Base-by-base conservation (phyloP, 192 early-diverging fungal genomes). In the Backusella parvicylindrica region DNA sequence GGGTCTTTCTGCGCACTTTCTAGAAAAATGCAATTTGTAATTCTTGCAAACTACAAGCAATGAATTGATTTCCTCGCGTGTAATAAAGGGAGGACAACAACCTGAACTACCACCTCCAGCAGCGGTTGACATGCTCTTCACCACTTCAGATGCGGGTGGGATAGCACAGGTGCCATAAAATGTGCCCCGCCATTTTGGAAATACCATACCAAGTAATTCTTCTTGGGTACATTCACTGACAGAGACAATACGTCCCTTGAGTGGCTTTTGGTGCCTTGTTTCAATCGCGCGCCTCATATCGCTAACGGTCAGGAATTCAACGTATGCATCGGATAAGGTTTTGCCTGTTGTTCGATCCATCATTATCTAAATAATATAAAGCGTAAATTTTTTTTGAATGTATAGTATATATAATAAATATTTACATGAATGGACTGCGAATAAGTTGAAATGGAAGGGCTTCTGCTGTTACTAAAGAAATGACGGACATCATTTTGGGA, bases 1-100 rank as follows among this genome's bases (percentile, higher is more conserved):
- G 7, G 93, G 92, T 13, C 92, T 78, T 71, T 91, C 90, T 3
- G 90, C 89, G 75, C 91, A 92, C 47, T 91, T 90, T 67, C 92
- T 83, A 21, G 91, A 89, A 72, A 91, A 94, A 73, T 92, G 92
- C 15, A 91, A 91, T 82, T 91, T 94, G 75, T 92, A 92, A 67
- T 94, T 91, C 30, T 89, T 86, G 74, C 93, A 94, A 2, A 90
- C 81, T 0, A 88, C 80, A 11, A 95, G 77, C 6, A 95, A 64
- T 0, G 87, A 82, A 74, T 88, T 91, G 70, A 95, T 94, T 76
- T 95, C 92, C 30, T 93, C 89, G 21, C 92, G 79, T 2, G 87
- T 86, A 15, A 94, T 70, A 70, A 90, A 86, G 15, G 82, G 70
- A 18, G 84, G 76, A 5, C 74, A 68, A 40, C 21, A 60, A 36